Base-by-base conservation (phyloP, 1,284 basidiomycete genomes). In the Mycosarcoma mackinlayi region DNA sequence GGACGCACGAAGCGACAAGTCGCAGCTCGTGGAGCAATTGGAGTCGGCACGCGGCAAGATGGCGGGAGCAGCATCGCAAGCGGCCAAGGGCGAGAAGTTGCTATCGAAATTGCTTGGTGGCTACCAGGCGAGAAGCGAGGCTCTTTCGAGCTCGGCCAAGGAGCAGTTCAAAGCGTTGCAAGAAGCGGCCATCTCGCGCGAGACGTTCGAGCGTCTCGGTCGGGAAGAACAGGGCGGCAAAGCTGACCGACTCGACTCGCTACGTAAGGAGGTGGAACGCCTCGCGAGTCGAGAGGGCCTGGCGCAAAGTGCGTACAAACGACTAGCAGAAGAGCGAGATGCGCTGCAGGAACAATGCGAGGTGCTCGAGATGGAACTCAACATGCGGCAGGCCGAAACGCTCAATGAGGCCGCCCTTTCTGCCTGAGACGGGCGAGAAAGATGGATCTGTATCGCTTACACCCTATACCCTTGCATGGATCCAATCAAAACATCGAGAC, bases 61-160 rank as follows among this genome's bases (percentile, higher is more conserved):
- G 89, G 84, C 88, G n/a, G 88, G 88, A 76, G 91, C 92, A 77
- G 92, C 92, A 0, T 87, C 86, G 44, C 91, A 90, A 77, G 90
- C 92, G 0, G 84, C 88, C 37, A 99, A 98, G 85, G 83, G 87
- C 5, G 96, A 98, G 86, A 97, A 95, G 88, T 94, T 93, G 83
- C 88, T 98, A 18, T 87, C 86, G 13, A 89, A 95, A 69, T 87
- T 89, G 21, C 87, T 98, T 7, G 94, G 94, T 37, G 96, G 96
- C 3, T 98, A 98, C 84, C 88, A 92, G 78, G 87, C 88, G 34
- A 88, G 95, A 14, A 89, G 90, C 38, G 87, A 87, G 73, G 88
- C 88, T 39, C 86, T 95, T 7, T 85, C 86, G 14, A 88, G 88
- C 77, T 62, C 68, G 37, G 51, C 72, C 39, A 48, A 46, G 21